Evolutionary conservation across 2,329 filamentous ascomycete species (phyloP).

Genomic region (Stagonosporopsis vannaccii): DNA sequence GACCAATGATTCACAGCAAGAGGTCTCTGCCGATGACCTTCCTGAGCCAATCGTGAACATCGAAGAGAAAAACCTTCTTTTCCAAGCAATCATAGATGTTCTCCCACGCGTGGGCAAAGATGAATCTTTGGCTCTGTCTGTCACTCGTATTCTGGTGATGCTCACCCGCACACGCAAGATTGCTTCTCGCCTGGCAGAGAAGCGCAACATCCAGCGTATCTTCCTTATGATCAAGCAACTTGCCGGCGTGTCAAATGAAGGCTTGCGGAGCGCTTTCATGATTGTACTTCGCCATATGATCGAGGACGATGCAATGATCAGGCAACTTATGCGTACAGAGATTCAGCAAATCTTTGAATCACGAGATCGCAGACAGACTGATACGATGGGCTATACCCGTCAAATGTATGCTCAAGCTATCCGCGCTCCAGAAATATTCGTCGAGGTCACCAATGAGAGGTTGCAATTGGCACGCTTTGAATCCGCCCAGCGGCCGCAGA

Average conservation of each 20-base stretch:
- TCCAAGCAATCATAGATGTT: constrained; percentile 81
- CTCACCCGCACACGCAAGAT: constrained; percentile 80
- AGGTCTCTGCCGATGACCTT: constrained; percentile 65
- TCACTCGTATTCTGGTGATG: constrained; percentile 84
- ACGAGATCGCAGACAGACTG: constrained; percentile 59
- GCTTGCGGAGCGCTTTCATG: constrained; percentile 79
- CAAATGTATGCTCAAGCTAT: constrained; percentile 80
- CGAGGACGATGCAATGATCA: constrained; percentile 90
- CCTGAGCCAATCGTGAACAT: constrained; percentile 68
- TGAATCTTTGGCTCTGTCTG: constrained; percentile 80
- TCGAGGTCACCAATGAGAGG: constrained; percentile 85
- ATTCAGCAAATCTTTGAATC: constrained; percentile 79
- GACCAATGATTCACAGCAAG: constrained; percentile 54
- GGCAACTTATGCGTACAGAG: constrained; percentile 90
- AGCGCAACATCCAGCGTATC: constrained; percentile 84
- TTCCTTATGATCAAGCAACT: constrained; percentile 97
- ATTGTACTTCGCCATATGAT: constrained; percentile 89
- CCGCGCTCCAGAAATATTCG: constrained; percentile 83
- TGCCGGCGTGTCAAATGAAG: constrained; percentile 76
- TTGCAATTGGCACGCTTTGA: constrained; percentile 75
- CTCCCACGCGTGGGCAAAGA: constrained; percentile 89
- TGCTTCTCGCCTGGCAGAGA: constrained; percentile 80
- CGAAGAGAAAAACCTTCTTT: constrained; percentile 73
- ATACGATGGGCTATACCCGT: constrained; percentile 76
- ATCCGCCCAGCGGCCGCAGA: constrained; percentile 60